Evolutionary conservation across 2,329 filamentous ascomycete species (phyloP).

Genomic region (Penicillium fuscoglaucum): DNA sequence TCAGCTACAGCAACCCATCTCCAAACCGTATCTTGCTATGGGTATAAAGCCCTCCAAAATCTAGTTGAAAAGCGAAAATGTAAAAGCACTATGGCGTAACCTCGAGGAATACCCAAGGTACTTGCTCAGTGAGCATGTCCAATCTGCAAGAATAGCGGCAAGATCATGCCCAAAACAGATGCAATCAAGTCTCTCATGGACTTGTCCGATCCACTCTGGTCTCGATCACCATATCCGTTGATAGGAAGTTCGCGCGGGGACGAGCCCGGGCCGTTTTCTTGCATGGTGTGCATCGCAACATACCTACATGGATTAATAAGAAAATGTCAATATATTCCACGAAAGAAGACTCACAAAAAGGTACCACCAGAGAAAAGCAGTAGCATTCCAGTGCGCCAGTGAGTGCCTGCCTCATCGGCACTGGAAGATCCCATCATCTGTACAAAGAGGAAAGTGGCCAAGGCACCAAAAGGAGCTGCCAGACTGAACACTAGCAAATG

Average conservation of each 20-base stretch:
- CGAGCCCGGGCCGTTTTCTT: conserved; percentile 58
- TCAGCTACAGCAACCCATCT: conserved; percentile 5
- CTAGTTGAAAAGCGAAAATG: conserved; percentile 8
- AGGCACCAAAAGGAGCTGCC: conserved; percentile 81
- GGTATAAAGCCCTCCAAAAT: conserved; percentile 25
- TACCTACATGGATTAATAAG: conserved; percentile 59
- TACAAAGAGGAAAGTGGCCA: conserved; percentile 79
- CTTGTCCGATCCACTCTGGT: conserved; percentile 38
- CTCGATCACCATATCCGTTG: conserved; percentile 48
- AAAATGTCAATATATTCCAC: conserved; percentile 6
- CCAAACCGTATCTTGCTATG: conserved; percentile 14
- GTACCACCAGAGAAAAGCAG: conserved; percentile 95
- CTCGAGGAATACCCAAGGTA: neutral
- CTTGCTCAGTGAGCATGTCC: conserved; percentile 46
- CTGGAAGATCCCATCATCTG: conserved; percentile 62
- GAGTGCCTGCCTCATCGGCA: conserved; percentile 59
- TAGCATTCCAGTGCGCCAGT: conserved; percentile 90
- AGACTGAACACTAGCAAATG: conserved; percentile 90
- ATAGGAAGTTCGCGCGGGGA: conserved; percentile 33
- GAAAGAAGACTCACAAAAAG: conserved; percentile 69
- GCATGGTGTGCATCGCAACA: conserved; percentile 98
- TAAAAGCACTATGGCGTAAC: conserved; percentile 1
- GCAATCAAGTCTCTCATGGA: conserved; percentile 48
- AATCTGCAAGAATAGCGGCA: conserved; percentile 50
- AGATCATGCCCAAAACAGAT: conserved; percentile 50